Evolutionary conservation across 2,329 filamentous ascomycete species (phyloP).

Genomic region (Colletotrichum camelliae): DNA sequence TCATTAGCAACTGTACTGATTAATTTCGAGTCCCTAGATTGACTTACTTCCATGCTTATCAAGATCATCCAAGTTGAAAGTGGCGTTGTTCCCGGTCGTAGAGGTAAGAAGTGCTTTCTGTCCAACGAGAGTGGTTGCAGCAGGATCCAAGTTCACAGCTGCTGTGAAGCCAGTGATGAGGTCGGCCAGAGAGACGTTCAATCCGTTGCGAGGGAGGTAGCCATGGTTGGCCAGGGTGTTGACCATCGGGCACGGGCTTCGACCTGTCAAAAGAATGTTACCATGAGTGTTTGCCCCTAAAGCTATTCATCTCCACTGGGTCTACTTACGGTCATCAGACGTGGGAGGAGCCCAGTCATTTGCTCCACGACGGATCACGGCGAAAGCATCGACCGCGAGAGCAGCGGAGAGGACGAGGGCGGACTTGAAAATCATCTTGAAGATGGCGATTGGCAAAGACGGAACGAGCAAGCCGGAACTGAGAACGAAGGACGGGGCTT

Average conservation of each 20-base stretch:
- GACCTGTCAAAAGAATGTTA: background rate
- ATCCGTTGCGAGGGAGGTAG: slow-evolving; percentile 23
- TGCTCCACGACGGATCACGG: background rate
- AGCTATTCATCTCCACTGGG: no score
- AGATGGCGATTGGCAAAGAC: background rate
- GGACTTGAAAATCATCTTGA: slow-evolving; percentile 5
- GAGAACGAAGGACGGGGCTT: background rate
- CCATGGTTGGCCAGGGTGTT: slow-evolving; percentile 30
- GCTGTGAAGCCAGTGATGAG: slow-evolving; percentile 19
- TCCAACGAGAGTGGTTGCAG: slow-evolving; percentile 21
- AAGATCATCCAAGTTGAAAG: slow-evolving; percentile 34
- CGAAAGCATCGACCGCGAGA: slow-evolving; percentile 9
- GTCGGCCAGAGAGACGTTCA: slow-evolving; percentile 21
- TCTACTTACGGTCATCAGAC: slow-evolving; percentile 3
- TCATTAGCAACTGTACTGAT: background rate
- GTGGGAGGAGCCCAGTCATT: slow-evolving; percentile 16
- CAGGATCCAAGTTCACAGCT: slow-evolving; percentile 23
- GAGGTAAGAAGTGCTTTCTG: slow-evolving; percentile 25
- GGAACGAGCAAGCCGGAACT: background rate
- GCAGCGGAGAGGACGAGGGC: background rate
- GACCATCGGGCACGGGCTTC: slow-evolving; percentile 29
- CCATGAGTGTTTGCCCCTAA: background rate
- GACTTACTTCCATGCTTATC: slow-evolving; percentile 26
- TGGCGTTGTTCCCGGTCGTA: slow-evolving; percentile 30
- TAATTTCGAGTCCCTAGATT: background rate